A percentile compares a stretch with the other conserved stretches of the same genome.
These are phyloP conservation scores for Pisolithus thermaeus DNA, from an alignment of 1,284 basidiomycete genomes.

Conservation along the genomic window DNA sequence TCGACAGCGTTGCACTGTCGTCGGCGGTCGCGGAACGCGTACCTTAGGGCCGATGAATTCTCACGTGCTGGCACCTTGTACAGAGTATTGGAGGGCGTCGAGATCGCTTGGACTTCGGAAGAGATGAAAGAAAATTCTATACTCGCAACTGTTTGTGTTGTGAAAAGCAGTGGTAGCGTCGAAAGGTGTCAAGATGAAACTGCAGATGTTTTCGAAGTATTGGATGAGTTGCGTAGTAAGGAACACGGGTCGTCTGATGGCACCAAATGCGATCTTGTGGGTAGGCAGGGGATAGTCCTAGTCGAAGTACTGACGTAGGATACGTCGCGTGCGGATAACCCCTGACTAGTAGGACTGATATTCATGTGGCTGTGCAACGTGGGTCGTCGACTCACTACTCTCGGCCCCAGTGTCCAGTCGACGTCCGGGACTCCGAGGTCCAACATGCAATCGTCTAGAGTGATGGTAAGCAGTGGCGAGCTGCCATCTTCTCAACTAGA, in stretches of 20 bases:
- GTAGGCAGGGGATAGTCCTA: too few species aligned
- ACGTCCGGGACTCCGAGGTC: not conserved
- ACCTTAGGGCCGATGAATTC: slow-evolving; percentile 66
- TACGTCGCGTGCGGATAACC: too few species aligned
- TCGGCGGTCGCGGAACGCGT: slow-evolving; percentile 72
- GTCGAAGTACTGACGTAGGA: too few species aligned
- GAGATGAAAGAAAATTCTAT: slow-evolving; percentile 52
- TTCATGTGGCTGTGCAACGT: slow-evolving; percentile 13
- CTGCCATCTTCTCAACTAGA: slow-evolving; percentile 27
- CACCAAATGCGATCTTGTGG: too few species aligned
- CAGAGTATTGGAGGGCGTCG: slow-evolving; percentile 58
- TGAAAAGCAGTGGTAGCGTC: slow-evolving; percentile 32
- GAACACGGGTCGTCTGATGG: not conserved
- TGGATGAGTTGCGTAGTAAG: slow-evolving; percentile 32
- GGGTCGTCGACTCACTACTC: not conserved
- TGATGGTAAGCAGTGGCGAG: slow-evolving; percentile 24
- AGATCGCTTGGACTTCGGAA: slow-evolving; percentile 47
- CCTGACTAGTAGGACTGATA: too few species aligned
- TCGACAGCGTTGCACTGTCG: slow-evolving; percentile 76
- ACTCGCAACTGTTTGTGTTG: slow-evolving; percentile 36
- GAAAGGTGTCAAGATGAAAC: slow-evolving; percentile 73
- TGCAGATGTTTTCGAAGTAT: slow-evolving; percentile 62
- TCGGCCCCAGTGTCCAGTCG: too few species aligned
- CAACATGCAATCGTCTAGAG: not conserved
- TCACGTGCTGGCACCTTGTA: slow-evolving; percentile 68